These are phyloP conservation scores for Globisporangium barbulae DNA, from an alignment of 352 stramenopile species.

Conservation along the genomic window DNA sequence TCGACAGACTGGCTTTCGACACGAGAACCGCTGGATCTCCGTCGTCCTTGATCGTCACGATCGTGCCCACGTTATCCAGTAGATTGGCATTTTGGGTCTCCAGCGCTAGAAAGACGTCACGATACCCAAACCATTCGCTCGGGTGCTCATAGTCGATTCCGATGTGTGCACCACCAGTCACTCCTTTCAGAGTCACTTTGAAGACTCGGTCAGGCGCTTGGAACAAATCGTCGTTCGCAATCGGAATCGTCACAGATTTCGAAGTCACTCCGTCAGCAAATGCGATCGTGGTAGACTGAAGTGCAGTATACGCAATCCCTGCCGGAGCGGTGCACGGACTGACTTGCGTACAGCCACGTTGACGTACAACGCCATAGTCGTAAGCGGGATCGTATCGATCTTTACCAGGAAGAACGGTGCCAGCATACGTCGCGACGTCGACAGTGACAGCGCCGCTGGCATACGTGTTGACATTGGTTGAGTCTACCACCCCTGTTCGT, in stretches of 20 bases:
- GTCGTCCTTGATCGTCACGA: constrained; percentile 71
- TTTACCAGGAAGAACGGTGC: constrained; percentile 45
- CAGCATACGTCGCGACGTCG: constrained; percentile 55
- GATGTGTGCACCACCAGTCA: constrained; percentile 46
- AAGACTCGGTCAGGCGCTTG: constrained; percentile 64
- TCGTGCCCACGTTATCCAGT: constrained; percentile 55
- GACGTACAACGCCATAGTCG: constrained; percentile 51
- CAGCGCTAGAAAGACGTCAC: constrained; percentile 33
- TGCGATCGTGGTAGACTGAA: constrained; percentile 38
- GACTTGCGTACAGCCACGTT: constrained; percentile 52
- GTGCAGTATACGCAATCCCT: constrained; percentile 42
- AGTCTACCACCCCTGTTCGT: constrained; percentile 43
- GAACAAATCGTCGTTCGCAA: constrained; percentile 59
- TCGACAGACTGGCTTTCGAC: constrained; percentile 58
- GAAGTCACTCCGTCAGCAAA: constrained; percentile 47
- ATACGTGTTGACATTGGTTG: constrained; percentile 56
- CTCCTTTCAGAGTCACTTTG: constrained; percentile 52
- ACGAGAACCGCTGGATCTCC: constrained; percentile 56
- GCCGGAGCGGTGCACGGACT: constrained; percentile 57
- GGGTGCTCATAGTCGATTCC: constrained; percentile 63
- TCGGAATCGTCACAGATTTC: constrained; percentile 45
- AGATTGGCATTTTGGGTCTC: constrained; percentile 35
- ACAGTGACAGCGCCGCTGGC: constrained; percentile 49
- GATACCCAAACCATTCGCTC: constrained; percentile 44
- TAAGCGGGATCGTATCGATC: constrained; percentile 44